Percentiles rank a stretch among this genome's conserved stretches.
These are phyloP conservation scores for Pleurotus salmoneostramineus DNA, from an alignment of 768 basidiomycete genomes.

Conservation along the genomic window DNA sequence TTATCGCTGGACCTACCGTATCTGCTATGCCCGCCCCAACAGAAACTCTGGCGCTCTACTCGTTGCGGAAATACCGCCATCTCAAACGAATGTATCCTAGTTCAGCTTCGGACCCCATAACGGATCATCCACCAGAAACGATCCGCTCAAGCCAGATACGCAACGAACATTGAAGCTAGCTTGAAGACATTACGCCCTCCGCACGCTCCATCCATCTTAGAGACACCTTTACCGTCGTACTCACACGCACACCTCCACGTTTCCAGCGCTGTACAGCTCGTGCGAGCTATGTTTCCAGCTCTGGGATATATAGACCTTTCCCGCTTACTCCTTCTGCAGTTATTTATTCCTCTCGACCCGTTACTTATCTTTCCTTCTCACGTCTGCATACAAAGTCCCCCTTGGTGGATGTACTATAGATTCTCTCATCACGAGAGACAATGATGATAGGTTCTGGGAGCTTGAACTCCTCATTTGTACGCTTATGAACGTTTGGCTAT, in stretches of 20 bases:
- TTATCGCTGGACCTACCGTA: not conserved
- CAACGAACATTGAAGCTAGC: not conserved
- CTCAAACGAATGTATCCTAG: slow-evolving; percentile 67
- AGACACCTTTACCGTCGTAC: not conserved
- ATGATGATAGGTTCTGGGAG: too few species aligned
- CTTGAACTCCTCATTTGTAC: too few species aligned
- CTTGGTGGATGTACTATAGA: not conserved
- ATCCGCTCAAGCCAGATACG: not conserved
- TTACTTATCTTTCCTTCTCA: not conserved
- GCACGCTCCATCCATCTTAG: not conserved
- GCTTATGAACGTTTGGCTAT: too few species aligned
- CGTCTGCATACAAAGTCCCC: not conserved
- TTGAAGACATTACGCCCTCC: not conserved
- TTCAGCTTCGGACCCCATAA: slow-evolving; percentile 21
- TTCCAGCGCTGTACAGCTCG: too few species aligned
- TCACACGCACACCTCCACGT: too few species aligned
- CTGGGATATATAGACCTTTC: not conserved
- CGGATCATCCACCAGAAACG: slow-evolving; percentile 5
- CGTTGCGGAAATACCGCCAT: slow-evolving; percentile 79
- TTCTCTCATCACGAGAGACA: not conserved
- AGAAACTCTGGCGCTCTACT: slow-evolving; percentile 84
- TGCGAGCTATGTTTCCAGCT: not conserved
- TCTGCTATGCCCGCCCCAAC: not conserved
- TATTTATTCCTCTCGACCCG: not conserved
- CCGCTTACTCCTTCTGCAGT: not conserved